These are phyloP conservation scores for Pseudocercospora vitis DNA, from an alignment of 2,329 filamentous ascomycete genomes.

Conservation along the genomic window DNA sequence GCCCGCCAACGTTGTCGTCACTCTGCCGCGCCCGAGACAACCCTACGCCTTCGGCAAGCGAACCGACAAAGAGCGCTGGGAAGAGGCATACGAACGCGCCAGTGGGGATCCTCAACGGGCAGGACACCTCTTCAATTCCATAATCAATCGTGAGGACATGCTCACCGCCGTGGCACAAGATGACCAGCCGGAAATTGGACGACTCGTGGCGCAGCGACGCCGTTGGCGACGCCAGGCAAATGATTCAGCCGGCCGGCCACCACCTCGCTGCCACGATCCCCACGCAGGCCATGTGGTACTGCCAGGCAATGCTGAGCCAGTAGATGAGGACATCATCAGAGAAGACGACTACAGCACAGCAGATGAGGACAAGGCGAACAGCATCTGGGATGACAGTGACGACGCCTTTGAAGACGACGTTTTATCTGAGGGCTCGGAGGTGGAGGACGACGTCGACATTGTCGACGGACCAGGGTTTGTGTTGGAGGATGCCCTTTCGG, in stretches of 20 bases:
- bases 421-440: constrained; percentile 2
- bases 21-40: constrained; percentile 5
- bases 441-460: constrained; percentile 6
- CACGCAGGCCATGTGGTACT: neutral
- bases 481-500: too few relatives aligned
- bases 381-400: neutral
- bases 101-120: constrained; percentile 9
- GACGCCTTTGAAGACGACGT: constrained; percentile 7
- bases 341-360: constrained; percentile 16
- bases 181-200: constrained; percentile 14
- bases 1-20: neutral
- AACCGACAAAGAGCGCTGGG: constrained; percentile 13
- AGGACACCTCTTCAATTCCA: constrained; percentile 6
- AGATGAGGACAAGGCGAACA: constrained; percentile 11
- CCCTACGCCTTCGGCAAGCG: neutral
- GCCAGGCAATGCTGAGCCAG: neutral
- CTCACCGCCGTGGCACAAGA: constrained; percentile 14
- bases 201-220: constrained; percentile 16
- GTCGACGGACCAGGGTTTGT: neutral
- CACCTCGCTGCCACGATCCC: neutral
- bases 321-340: constrained; percentile 16
- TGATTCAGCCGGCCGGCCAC: neutral
- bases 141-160: constrained; percentile 20
- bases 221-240: constrained; percentile 12
- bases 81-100: constrained; percentile 13